Conservation (phyloP, 805 yeast genomes). For the Yarrowia hollandica region DNA sequence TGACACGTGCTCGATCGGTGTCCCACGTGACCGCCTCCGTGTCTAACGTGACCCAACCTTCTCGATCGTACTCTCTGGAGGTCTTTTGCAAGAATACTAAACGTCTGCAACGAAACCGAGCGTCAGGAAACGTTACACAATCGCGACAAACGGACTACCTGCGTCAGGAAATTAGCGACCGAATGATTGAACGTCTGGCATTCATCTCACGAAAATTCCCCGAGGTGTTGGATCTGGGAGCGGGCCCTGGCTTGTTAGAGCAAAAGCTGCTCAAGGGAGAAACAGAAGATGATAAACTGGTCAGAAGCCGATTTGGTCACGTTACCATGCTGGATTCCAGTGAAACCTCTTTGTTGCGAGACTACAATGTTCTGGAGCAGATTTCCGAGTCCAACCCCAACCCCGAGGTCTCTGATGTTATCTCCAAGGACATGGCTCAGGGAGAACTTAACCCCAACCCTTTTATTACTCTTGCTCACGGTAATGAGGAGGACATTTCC, state of each 20-base stretch:
- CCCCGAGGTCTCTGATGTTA: background rate
- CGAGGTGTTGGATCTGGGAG: slow-evolving; percentile 68
- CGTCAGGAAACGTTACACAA: slow-evolving; percentile 49
- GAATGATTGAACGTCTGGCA: slow-evolving; percentile 73
- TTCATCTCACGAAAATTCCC: slow-evolving; percentile 66
- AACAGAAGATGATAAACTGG: slow-evolving; percentile 53
- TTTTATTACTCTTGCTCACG: slow-evolving; percentile 46
- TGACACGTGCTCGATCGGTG: background rate
- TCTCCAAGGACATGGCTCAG: background rate
- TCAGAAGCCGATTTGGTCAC: slow-evolving; percentile 53
- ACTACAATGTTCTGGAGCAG: slow-evolving; percentile 36
- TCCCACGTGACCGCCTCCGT: background rate
- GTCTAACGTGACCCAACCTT: too few species aligned
- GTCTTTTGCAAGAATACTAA: slow-evolving; percentile 69
- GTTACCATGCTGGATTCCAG: slow-evolving; percentile 71
- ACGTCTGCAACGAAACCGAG: slow-evolving; percentile 57
- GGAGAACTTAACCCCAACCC: slow-evolving; percentile 40
- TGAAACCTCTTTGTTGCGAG: slow-evolving; percentile 52
- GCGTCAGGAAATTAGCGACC: slow-evolving; percentile 68
- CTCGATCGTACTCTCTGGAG: slow-evolving; percentile 34
- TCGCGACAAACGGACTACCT: slow-evolving; percentile 67
- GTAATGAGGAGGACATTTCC: slow-evolving; percentile 60
- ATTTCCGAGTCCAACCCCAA: background rate
- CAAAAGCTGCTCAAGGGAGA: slow-evolving; percentile 45
- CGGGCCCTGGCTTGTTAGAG: slow-evolving; percentile 66